These are phyloP conservation scores for Plectosphaerella sp. DNA, from an alignment of 2,329 filamentous ascomycete genomes.

Conservation along the genomic window DNA sequence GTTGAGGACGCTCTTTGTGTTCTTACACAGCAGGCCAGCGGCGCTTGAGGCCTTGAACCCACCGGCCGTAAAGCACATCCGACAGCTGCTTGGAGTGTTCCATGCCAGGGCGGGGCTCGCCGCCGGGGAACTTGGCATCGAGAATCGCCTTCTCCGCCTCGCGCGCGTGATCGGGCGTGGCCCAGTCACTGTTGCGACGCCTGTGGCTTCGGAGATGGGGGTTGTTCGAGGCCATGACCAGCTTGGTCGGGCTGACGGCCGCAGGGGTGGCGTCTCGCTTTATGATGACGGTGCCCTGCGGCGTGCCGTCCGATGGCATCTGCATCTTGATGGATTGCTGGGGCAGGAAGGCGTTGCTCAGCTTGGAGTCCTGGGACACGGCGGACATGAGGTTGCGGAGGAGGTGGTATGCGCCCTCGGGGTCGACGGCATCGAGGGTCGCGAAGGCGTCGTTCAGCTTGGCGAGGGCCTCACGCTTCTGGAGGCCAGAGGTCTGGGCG, in stretches of 20 bases:
- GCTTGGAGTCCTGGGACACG: constrained; percentile 64
- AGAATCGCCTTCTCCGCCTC: constrained; percentile 45
- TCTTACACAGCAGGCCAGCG: constrained; percentile 52
- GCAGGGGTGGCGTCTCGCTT: constrained; percentile 35
- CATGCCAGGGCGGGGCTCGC: constrained; percentile 65
- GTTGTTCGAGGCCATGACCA: constrained; percentile 76
- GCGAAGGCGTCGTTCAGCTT: constrained; percentile 82
- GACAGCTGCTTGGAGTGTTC: constrained; percentile 87
- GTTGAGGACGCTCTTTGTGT: constrained; percentile 13
- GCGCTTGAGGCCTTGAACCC: constrained; percentile 76
- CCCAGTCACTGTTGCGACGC: constrained; percentile 51
- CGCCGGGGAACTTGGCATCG: constrained; percentile 51
- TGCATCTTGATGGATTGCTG: constrained; percentile 30
- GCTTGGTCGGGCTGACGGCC: constrained; percentile 50
- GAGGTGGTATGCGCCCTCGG: constrained; percentile 84
- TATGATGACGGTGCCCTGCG: constrained; percentile 53
- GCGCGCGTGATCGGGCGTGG: constrained; percentile 24
- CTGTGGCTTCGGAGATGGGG: constrained; percentile 79
- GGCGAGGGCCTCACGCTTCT: constrained; percentile 78
- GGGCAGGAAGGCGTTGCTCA: constrained; percentile 45
- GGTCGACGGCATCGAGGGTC: constrained; percentile 78
- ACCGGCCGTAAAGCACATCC: constrained; percentile 85
- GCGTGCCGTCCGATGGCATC: constrained; percentile 37
- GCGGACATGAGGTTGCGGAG: constrained; percentile 73
- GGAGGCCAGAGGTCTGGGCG: constrained; percentile 64